Evolutionary conservation across 2,329 filamentous ascomycete species (phyloP), one percentile per base, ranked within the genome.

Genomic region (Aspergillus hortae): DNA sequence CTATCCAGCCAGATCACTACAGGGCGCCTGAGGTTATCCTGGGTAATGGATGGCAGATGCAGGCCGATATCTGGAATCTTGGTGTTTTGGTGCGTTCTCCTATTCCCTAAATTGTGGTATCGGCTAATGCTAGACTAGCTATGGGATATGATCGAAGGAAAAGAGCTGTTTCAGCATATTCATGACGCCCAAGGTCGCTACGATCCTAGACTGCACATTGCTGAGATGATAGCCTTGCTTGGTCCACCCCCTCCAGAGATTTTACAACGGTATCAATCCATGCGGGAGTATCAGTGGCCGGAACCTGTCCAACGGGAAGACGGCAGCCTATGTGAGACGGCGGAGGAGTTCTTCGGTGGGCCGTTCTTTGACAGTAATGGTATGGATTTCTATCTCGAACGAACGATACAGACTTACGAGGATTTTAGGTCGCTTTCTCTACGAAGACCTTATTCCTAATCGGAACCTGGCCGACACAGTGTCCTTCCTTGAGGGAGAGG

Each of bases 1-100:
- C 62, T 53, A 67, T 81, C 72, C 55, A 84, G 67, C 69, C 70
- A 52, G 68, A 72, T 47, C 58, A 67, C 46, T 75, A 74, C 61
- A 67, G 65, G 41, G 70, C 68, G 4, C 72, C 70, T 50, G 72
- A 75, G 58, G 71, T 74, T 25, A 67, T 75, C 40, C 57, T 75
- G 5, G 66, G 67, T 49, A 65, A 58, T 56, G 66, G 68, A 44
- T 76, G 67, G 71, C 61, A 62, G 49, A 72, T 69, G 58, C 57
- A 61, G 45, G 63, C 61, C 14, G 72, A 74, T 62, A 72, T 75
- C 49, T 75, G 70, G 72, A 75, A 73, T 56, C 51, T 75, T 48
- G 68, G 69, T 52, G 63, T 70, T 54, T 54, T 75, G 55, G 67
- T 69, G 43, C 35, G 62, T 60, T 38, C 48, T 14, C 47, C 63